phyloP scores from a whole-genome alignment of 805 yeast genomes.

The Kluyveromyces dobzhanskii region DNA sequence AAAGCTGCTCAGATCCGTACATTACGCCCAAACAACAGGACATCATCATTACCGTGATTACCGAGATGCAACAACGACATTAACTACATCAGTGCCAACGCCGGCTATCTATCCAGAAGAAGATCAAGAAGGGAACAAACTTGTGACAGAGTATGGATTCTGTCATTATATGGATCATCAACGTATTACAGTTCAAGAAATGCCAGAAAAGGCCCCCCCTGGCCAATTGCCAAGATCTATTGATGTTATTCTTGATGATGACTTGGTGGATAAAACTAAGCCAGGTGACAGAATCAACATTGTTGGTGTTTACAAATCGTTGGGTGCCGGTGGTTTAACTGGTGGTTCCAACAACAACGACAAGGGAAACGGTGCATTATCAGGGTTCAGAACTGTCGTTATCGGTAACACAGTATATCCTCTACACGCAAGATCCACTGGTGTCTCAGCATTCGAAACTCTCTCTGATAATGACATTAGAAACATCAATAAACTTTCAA shows the following conservation, averaged over 20 bases:
- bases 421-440: slow-evolving; percentile 78
- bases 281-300: slow-evolving; percentile 95
- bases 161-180: slow-evolving; percentile 93
- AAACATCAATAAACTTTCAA: slow-evolving; percentile 72
- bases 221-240: slow-evolving; percentile 93
- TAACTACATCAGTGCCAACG: slow-evolving; percentile 40
- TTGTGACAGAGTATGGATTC: slow-evolving; percentile 86
- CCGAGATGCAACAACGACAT: slow-evolving; percentile 84
- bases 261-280: slow-evolving; percentile 81
- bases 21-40: slow-evolving; percentile 78
- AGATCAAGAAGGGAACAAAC: slow-evolving; percentile 83
- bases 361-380: slow-evolving; percentile 32
- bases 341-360: slow-evolving; percentile 9
- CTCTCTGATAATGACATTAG: slow-evolving; percentile 79
- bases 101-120: slow-evolving; percentile 88
- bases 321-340: slow-evolving; percentile 55
- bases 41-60: slow-evolving; percentile 87
- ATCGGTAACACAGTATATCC: slow-evolving; percentile 87
- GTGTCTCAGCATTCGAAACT: slow-evolving; percentile 60
- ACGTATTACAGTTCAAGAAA: slow-evolving; percentile 86
- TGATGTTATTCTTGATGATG: slow-evolving; percentile 91
- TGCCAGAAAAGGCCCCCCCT: slow-evolving; percentile 97
- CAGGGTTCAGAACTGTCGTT: slow-evolving; percentile 75
- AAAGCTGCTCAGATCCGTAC: slow-evolving; percentile 83
- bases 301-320: slow-evolving; percentile 87